Base-by-base conservation (phyloP, 768 basidiomycete genomes). In the Boletus fagicola region DNA sequence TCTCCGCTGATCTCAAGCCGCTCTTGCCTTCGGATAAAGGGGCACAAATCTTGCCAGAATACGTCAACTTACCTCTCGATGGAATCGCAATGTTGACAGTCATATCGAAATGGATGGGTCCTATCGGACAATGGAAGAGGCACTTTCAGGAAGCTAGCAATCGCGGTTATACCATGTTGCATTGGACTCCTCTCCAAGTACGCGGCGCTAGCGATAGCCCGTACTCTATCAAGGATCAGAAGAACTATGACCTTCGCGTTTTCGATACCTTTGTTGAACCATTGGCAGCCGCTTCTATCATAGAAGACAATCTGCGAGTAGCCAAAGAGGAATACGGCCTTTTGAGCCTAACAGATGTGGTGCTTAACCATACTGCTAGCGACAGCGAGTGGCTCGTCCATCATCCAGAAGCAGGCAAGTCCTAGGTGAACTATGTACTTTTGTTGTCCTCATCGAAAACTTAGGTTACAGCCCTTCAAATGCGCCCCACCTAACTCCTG, bases 21-120 rank as follows among this genome's bases (percentile, higher is more conserved):
- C 77, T 91, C 8, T 74, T 83, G 8, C 76, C 83, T 20, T 68
- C 73, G 10, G 72, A 80, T 20, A 79, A 80, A 16, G 89, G 87
- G 8, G 80, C 78, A 7, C 70, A 69, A 2, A 68, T 91, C 56
- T 66, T 76, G 46, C 70, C 80, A 9, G 75, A 84, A 49, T 71
- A 75, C 48, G 77, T 90, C 60, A 80, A 90, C 63, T 76, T 98
- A 18, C 89, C 94, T 2, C 80, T 98, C 43, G 90, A 97, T 69
- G 94, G 91, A 16, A 80, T 99, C 9, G 83, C 89, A 35, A 87
- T 98, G 66, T 77, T 98, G 54, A 94, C 92, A 5, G 80, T 96
- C 39, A 86, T 99, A 45, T 96, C 94, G 2, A 99, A 99, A 72
- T 99, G 97, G 97, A 97, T 98, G 92, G 96, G 95, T 2, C 81